Evolutionary conservation across 768 basidiomycete genomes (phyloP), one percentile per base, ranked within the genome.

Genomic region (Fistulinella prunicolor): DNA sequence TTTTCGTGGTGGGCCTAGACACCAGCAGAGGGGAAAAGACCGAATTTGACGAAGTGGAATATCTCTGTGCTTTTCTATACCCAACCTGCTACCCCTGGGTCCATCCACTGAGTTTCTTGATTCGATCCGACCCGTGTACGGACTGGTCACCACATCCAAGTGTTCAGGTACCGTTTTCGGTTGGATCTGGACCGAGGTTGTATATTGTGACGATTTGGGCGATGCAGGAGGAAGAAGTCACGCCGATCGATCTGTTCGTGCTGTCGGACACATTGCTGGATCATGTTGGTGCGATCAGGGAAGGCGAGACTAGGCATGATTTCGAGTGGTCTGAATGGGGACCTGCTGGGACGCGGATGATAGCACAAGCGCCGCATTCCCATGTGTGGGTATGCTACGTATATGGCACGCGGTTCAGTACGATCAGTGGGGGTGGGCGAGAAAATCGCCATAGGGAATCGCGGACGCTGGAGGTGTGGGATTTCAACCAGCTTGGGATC

Each of bases 341-440:
- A 13, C 74, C 76, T 7, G 42, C 32, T 9, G 72, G 70, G 4
- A 75, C 76, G 9, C 75, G 80, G 22, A 59, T 82, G 54, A 55
- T 77, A 29, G 48, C 47, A 24, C 62, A 64, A 7, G 61, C 63
- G 30, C 71, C 64, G 19, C 68, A 64, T 29, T 74, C 75, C 12
- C 53, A 60, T 21, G 60, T 70, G n/a, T 83, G 81, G 81, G 78
- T 80, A 8, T 83, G 81, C 64, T 80, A 79, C 54, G 73, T 81
- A 17, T 73, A 71, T 54, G 81, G 80, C 19, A 70, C 69, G 22
- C 72, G 70, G 49, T 79, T 71, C 43, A 73, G 70, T 51, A 69
- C 51, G 38, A 67, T 54, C 32, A 26, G 29, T 22, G 36, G 58
- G 20, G 37, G 46, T 22, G 37, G 55, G 42, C 44, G 43, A 42